Evolutionary conservation across 2,329 filamentous ascomycete species (phyloP).

Genomic region (Apiospora pterosperma): DNA sequence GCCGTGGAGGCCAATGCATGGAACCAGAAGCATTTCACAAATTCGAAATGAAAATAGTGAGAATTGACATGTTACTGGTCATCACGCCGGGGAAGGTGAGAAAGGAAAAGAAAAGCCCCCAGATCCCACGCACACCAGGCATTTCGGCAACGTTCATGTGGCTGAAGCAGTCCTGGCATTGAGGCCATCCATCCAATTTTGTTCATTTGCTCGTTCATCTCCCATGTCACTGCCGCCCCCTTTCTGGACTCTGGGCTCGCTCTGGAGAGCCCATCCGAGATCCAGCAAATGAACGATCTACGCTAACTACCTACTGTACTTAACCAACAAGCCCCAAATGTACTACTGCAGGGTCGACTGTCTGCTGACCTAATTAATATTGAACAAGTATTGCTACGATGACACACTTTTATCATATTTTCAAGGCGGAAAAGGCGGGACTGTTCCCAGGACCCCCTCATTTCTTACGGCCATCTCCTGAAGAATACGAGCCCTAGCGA

Average conservation of each 20-base stretch:
- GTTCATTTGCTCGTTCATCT: neutral
- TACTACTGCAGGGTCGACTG: neutral
- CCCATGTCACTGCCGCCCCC: neutral
- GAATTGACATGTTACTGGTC: slow-evolving; percentile 1
- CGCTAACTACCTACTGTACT: too few relatives aligned
- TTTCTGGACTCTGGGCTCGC: neutral
- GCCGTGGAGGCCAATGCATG: neutral
- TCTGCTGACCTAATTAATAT: neutral
- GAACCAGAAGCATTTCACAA: neutral
- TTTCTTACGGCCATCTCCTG: neutral
- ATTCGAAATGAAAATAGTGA: neutral
- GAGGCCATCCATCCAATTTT: neutral
- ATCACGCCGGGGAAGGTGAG: neutral
- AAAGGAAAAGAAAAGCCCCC: neutral
- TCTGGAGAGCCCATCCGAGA: neutral
- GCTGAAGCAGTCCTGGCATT: neutral
- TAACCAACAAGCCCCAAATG: neutral
- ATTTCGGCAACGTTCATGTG: neutral
- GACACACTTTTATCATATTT: neutral
- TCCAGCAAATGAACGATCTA: slow-evolving; percentile 1
- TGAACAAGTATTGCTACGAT: neutral
- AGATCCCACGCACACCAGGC: neutral
- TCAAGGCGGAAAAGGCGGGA: neutral
- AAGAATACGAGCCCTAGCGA: neutral
- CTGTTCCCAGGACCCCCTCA: neutral